Evolutionary conservation across 1,139 yeast species (phyloP).

Genomic region (Wickerhamomyces sp.): DNA sequence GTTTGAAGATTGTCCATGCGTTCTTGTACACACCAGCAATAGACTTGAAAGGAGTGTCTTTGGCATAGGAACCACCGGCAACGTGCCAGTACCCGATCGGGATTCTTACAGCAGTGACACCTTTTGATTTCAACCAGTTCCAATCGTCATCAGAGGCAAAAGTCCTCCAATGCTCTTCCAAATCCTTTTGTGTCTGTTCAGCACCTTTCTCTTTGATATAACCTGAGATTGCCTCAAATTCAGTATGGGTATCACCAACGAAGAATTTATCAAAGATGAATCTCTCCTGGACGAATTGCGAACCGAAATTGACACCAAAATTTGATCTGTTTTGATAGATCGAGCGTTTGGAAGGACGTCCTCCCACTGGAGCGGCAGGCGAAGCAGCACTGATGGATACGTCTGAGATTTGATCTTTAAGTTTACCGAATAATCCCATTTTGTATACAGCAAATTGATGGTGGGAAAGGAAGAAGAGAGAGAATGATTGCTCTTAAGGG

Average conservation of each 20-base stretch:
- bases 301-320: conserved; percentile 85
- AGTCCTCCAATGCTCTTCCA: conserved; percentile 67
- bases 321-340: conserved; percentile 64
- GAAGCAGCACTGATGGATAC: conserved; percentile 17
- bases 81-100: conserved; percentile 94
- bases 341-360: conserved; percentile 17
- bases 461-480: no score
- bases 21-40: conserved; percentile 52
- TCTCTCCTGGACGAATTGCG: conserved; percentile 75
- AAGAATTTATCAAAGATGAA: conserved; percentile 62
- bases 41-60: conserved; percentile 56
- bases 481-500: no score
- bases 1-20: conserved; percentile 59
- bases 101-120: conserved; percentile 72
- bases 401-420: conserved; percentile 8
- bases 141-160: conserved; percentile 71
- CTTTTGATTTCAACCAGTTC: conserved; percentile 62
- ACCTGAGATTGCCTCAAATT: conserved; percentile 64
- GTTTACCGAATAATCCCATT: conserved; percentile 11
- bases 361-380: conserved; percentile 27
- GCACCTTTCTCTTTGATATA: conserved; percentile 44
- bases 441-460: no score
- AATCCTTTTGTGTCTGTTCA: conserved; percentile 47
- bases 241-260: conserved; percentile 44
- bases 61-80: conserved; percentile 52